Conservation (phyloP, 208 protist genomes). For the Wallacemonas sp. region DNA sequence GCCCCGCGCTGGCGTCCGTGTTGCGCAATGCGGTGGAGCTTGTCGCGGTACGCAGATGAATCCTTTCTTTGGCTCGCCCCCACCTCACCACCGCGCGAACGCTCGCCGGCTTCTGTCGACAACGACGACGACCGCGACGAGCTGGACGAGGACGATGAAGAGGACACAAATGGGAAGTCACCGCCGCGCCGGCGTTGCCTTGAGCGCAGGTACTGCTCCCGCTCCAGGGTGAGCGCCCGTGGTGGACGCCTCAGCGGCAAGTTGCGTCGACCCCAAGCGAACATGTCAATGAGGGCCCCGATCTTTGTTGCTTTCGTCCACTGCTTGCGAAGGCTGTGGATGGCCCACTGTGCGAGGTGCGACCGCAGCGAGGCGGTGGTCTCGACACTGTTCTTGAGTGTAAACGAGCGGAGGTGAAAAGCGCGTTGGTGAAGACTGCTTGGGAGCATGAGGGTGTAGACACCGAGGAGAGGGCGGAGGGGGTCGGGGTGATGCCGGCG, state of each 20-base stretch:
- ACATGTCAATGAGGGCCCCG: constrained; percentile 47
- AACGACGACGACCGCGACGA: background rate
- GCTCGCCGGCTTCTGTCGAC: background rate
- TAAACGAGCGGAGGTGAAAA: constrained; percentile 44
- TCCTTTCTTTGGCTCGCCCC: too few species aligned
- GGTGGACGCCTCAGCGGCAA: constrained; percentile 30
- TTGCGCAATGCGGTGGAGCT: background rate
- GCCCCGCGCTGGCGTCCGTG: background rate
- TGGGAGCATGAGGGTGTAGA: constrained; percentile 73
- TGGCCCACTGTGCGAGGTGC: constrained; percentile 39
- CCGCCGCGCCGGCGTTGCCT: background rate
- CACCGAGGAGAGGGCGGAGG: constrained; percentile 57
- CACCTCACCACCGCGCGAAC: too few species aligned
- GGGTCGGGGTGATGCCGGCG: constrained; percentile 55
- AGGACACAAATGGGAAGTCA: constrained; percentile 10
- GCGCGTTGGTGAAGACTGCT: constrained; percentile 46
- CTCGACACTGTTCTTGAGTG: constrained; percentile 37
- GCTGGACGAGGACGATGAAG: background rate
- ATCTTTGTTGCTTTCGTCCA: constrained; percentile 82
- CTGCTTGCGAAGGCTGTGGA: constrained; percentile 62
- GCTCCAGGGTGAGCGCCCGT: constrained; percentile 24
- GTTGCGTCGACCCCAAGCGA: constrained; percentile 33
- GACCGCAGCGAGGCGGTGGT: constrained; percentile 41
- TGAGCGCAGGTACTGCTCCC: constrained; percentile 18
- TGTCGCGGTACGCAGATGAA: background rate